These are phyloP conservation scores for Candida khao-thaluensis DNA, from an alignment of 805 yeast genomes.

Conservation along the genomic window DNA sequence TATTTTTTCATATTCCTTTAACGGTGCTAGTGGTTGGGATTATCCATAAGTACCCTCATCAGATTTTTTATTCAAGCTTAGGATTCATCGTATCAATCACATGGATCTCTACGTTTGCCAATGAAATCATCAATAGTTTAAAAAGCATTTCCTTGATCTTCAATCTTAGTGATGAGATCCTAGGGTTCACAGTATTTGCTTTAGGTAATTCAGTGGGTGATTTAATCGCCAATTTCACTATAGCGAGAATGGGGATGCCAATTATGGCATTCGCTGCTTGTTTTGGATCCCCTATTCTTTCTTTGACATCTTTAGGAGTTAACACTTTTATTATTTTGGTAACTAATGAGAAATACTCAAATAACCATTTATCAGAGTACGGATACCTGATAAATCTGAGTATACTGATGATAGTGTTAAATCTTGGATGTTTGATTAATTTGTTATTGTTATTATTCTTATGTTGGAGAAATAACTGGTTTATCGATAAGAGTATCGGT, in stretches of 20 bases:
- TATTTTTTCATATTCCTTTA: conserved; percentile 9
- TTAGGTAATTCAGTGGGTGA: conserved; percentile 93
- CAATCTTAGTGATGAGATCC: conserved; percentile 67
- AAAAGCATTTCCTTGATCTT: conserved; percentile 59
- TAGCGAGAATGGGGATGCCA: conserved; percentile 79
- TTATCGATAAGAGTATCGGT: conserved; percentile 36
- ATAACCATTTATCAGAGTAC: conserved; percentile 6
- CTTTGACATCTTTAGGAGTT: conserved; percentile 77
- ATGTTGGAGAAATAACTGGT: conserved; percentile 29
- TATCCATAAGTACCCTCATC: conserved; percentile 12
- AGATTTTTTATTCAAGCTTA: conserved; percentile 28
- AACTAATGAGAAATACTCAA: conserved; percentile 10
- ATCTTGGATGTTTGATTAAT: conserved; percentile 22
- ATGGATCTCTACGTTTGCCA: conserved; percentile 69
- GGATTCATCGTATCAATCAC: conserved; percentile 70
- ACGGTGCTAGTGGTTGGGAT: conserved; percentile 1
- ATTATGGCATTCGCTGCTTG: conserved; percentile 94
- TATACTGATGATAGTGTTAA: conserved; percentile 22
- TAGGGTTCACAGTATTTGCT: conserved; percentile 88
- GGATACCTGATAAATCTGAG: conserved; percentile 20
- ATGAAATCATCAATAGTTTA: conserved; percentile 64
- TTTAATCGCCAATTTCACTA: conserved; percentile 74
- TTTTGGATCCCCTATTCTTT: conserved; percentile 86
- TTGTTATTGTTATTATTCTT: conserved; percentile 20
- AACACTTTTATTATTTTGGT: conserved; percentile 50